Evolutionary conservation across 441 rosid genomes (phyloP), one percentile per base, ranked within the genome.

Genomic region (Hypseocharis bilobata): DNA sequence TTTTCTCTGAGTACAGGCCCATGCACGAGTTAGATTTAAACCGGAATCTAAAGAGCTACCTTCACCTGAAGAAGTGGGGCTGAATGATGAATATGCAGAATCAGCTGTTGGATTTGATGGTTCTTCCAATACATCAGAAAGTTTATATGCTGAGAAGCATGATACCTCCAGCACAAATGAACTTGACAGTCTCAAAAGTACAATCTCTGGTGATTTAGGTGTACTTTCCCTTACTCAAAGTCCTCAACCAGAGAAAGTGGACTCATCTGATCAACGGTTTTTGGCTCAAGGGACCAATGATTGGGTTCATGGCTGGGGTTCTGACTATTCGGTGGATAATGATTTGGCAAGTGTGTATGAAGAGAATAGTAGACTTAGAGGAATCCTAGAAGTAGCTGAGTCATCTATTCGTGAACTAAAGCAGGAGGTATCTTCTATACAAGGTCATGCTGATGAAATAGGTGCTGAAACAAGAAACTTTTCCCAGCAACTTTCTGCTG

Each of bases 41-140:
- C 86, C 82, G 66, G 85, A 83, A 77, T 74, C 80, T 65, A 82
- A 76, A 75, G 88, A 78, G 67, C 80, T 72, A 52, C 74, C 75
- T 28, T 78, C 78, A 22, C 76, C 74, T 63, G 91, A 79, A 75
- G 83, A 84, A 49, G 69, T 57, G 49, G 80, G 79, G 66, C 70
- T 70, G 58, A 85, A 69, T 74, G 89, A 83, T 72, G 91, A 82
- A n/a, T 83, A 66, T 52, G 75, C 77, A 45, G 95, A 86, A 59
- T 88, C 86, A 56, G 79, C 85, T 62, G 79, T 80, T 77, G 94
- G 92, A 62, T 84, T 84, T 77, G 98, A 94, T 80, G 94, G 83
- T 65, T 88, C 98, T 76, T 91, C 98, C 70, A 94, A 86, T 77
- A 82, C 96, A 60, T 91, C 96, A 45, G 98, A 59, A 78, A 88